These are phyloP conservation scores for Alternaria sp. DNA, from an alignment of 2,329 filamentous ascomycete genomes.

Conservation along the genomic window DNA sequence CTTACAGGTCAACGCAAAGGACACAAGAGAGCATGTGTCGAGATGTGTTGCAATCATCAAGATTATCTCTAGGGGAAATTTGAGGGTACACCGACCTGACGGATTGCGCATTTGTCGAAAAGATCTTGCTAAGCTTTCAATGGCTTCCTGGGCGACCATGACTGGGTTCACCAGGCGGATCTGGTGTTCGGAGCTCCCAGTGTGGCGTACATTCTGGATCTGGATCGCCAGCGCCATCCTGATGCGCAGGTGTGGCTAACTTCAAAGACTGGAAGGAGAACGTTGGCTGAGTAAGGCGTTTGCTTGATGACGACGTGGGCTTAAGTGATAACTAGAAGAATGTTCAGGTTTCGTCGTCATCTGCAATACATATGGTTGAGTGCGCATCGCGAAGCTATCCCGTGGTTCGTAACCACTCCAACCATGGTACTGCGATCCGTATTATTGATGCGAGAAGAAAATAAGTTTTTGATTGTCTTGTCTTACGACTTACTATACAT, in stretches of 20 bases:
- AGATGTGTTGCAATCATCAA: slow-evolving; percentile 27
- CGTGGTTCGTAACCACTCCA: background rate
- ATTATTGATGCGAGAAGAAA: no score
- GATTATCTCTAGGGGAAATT: slow-evolving; percentile 26
- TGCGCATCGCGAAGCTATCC: background rate
- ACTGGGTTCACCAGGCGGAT: background rate
- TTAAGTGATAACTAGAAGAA: background rate
- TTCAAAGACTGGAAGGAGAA: background rate
- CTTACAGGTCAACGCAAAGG: slow-evolving; percentile 28
- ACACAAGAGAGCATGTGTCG: slow-evolving; percentile 10
- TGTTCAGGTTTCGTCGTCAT: background rate
- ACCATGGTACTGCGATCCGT: background rate
- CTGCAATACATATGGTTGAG: background rate
- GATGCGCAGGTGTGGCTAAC: background rate
- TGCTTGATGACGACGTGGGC: background rate
- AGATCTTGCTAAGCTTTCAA: slow-evolving; percentile 6
- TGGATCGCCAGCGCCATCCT: background rate
- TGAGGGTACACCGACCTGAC: slow-evolving; percentile 15
- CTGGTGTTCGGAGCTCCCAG: no score
- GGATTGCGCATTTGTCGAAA: slow-evolving; percentile 7
- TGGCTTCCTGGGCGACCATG: background rate
- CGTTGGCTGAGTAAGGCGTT: background rate
- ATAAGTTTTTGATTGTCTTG: no score
- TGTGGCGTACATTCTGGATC: background rate
- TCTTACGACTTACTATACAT: no score